phyloP scores from a whole-genome alignment of 1,284 basidiomycete species.

The Ustilago loliicola region DNA sequence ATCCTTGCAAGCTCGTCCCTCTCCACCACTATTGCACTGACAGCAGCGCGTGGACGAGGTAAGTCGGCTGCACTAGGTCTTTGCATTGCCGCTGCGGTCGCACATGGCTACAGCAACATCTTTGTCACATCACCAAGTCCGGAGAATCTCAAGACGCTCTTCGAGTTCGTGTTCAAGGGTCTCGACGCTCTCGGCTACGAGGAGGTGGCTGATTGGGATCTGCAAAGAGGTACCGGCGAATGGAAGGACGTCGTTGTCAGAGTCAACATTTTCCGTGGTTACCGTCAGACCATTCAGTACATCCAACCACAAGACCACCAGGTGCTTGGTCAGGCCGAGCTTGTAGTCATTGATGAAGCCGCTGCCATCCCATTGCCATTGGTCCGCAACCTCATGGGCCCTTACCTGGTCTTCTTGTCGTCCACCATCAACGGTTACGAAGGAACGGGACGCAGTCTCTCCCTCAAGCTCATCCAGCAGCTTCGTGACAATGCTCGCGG shows the following conservation, averaged over 20 bases:
- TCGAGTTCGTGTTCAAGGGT: constrained; percentile 98
- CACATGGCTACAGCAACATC: constrained; percentile 96
- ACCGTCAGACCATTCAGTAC: constrained; percentile 74
- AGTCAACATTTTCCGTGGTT: constrained; percentile 87
- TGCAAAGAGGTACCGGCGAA: constrained; percentile 94
- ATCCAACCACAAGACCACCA: constrained; percentile 98
- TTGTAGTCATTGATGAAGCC: constrained; percentile 98
- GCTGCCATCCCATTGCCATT: constrained; percentile 97
- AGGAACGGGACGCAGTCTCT: constrained; percentile 96
- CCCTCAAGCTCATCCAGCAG: constrained; percentile 97
- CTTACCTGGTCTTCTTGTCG: constrained; percentile 97
- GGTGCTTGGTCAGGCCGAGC: constrained; percentile 95
- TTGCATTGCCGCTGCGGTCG: constrained; percentile 91
- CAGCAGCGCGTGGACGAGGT: constrained; percentile 93
- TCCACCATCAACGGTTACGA: constrained; percentile 99
- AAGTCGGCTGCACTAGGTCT: constrained; percentile 96
- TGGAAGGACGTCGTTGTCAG: constrained; percentile 96
- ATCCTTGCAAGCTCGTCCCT: constrained; percentile 74
- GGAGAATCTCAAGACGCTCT: constrained; percentile 97
- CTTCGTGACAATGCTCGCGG: constrained; percentile 82
- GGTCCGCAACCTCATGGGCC: constrained; percentile 93
- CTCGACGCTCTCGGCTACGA: constrained; percentile 95
- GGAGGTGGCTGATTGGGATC: constrained; percentile 97
- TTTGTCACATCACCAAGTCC: constrained; percentile 98
- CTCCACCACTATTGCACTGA: constrained; percentile 93